phyloP scores from a whole-genome alignment of 2,329 filamentous ascomycete species.

The Pseudogymnoascus sp. region DNA sequence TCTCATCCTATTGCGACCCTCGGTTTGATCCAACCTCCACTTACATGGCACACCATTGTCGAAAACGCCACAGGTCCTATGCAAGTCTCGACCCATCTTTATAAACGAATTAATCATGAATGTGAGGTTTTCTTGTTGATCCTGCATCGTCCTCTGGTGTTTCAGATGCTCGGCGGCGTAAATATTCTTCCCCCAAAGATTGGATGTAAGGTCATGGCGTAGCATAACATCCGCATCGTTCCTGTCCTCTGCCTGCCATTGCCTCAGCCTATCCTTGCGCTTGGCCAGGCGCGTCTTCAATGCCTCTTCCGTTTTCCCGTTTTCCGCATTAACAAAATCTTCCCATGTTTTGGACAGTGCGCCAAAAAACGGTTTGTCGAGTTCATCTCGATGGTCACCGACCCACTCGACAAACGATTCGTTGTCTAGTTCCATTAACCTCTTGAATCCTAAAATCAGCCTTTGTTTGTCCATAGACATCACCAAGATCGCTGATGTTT shows the following conservation, averaged over 20 bases:
- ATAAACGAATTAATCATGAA: constrained; percentile 71
- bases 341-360: constrained; percentile 80
- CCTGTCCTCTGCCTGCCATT: constrained; percentile 67
- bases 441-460: constrained; percentile 70
- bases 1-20: constrained; percentile 92
- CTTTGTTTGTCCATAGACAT: constrained; percentile 63
- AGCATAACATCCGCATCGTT: constrained; percentile 64
- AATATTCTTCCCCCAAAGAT: constrained; percentile 92
- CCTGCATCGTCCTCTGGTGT: constrained; percentile 79
- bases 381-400: constrained; percentile 67
- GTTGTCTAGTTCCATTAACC: constrained; percentile 81
- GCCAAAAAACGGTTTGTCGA: constrained; percentile 78
- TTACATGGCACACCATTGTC: constrained; percentile 57
- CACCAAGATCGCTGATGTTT: constrained; percentile 67
- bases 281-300: constrained; percentile 63
- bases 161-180: constrained; percentile 88
- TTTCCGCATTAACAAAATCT: constrained; percentile 75
- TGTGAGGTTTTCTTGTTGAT: constrained; percentile 81
- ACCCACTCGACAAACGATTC: constrained; percentile 84
- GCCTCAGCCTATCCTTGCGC: constrained; percentile 72
- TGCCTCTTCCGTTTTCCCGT: constrained; percentile 69
- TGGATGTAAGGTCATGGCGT: constrained; percentile 80
- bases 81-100: constrained; percentile 71
- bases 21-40: constrained; percentile 93
- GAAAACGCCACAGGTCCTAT: constrained; percentile 74